These are phyloP conservation scores for Huntiella abstrusa DNA, from an alignment of 2,329 filamentous ascomycete genomes.

Conservation along the genomic window DNA sequence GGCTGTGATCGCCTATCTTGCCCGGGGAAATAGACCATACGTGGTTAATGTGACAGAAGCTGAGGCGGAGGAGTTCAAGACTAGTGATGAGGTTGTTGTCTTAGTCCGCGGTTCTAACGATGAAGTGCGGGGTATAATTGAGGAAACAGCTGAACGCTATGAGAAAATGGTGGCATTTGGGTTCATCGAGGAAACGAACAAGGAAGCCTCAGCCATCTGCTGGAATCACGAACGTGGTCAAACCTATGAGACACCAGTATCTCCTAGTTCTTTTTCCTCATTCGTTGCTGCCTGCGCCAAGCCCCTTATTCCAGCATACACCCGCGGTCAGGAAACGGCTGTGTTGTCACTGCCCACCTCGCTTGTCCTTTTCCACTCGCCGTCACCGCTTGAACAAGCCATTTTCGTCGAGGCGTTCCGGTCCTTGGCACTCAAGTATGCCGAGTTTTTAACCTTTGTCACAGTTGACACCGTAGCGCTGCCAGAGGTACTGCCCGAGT, in stretches of 20 bases:
- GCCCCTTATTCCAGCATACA: no score
- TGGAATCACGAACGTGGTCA: background rate
- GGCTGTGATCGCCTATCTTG: background rate
- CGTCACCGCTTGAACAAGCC: background rate
- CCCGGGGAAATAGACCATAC: no score
- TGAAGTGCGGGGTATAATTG: no score
- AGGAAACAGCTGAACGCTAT: no score
- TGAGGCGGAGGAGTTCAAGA: no score
- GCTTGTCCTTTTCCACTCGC: slow-evolving; percentile 3
- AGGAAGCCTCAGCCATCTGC: background rate
- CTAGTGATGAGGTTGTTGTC: no score
- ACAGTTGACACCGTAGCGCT: slow-evolving; percentile 28
- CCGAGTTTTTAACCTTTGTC: slow-evolving; percentile 29
- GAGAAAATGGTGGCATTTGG: no score
- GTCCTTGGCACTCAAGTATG: slow-evolving; percentile 25
- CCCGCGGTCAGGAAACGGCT: no score
- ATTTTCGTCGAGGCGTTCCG: slow-evolving; percentile 17
- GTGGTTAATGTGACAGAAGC: no score
- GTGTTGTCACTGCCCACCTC: background rate
- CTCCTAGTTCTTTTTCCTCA: background rate
- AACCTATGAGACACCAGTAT: background rate
- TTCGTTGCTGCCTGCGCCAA: background rate
- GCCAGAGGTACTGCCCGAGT: slow-evolving; percentile 13
- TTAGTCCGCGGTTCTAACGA: no score
- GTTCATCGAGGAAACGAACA: background rate